A percentile compares a stretch with the other conserved stretches of the same genome.
Evolutionary conservation across 1,284 basidiomycete genomes (phyloP).

Genomic region (Polyporus tsugae): DNA sequence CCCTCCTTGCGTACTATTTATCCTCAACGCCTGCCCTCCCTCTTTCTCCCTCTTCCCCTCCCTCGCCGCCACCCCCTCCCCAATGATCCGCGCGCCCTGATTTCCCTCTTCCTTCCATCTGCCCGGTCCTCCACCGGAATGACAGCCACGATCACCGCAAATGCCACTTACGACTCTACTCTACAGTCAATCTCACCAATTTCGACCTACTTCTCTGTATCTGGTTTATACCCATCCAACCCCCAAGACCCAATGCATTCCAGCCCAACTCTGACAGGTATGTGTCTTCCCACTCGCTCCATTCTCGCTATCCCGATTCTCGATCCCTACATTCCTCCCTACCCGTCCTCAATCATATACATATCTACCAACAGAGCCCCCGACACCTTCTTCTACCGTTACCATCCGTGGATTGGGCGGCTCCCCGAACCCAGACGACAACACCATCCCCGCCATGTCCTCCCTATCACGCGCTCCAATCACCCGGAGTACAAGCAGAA

Average conservation of each 20-base stretch:
- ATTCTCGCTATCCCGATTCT: background rate
- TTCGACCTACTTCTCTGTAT: conserved; percentile 30
- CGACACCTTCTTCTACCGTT: conserved; percentile 30
- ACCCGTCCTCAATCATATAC: conserved; percentile 18
- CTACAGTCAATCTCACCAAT: conserved; percentile 27
- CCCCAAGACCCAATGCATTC: conserved; percentile 26
- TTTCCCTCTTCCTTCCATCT: conserved; percentile 3
- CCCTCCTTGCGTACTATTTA: conserved; percentile 22
- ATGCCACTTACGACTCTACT: conserved; percentile 33
- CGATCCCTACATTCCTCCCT: background rate
- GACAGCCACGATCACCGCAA: conserved; percentile 30
- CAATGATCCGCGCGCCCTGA: conserved; percentile 28
- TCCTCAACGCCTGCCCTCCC: conserved; percentile 16
- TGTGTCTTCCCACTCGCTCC: conserved; percentile 10
- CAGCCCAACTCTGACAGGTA: conserved; percentile 31
- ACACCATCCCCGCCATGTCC: conserved; percentile 33
- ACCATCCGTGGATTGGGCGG: conserved; percentile 27
- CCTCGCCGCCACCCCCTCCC: conserved; percentile 24
- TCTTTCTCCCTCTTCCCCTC: conserved; percentile 17
- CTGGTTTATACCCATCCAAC: conserved; percentile 27
- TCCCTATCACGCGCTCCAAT: conserved; percentile 23
- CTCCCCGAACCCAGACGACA: conserved; percentile 30
- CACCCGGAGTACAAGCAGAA: conserved; percentile 61
- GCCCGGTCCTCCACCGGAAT: conserved; percentile 25
- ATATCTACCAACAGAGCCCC: conserved; percentile 26